Evolutionary conservation across 306 rosid species (phyloP), one percentile per base, ranked within the genome.

Genomic region (Cucumis hystrix): DNA sequence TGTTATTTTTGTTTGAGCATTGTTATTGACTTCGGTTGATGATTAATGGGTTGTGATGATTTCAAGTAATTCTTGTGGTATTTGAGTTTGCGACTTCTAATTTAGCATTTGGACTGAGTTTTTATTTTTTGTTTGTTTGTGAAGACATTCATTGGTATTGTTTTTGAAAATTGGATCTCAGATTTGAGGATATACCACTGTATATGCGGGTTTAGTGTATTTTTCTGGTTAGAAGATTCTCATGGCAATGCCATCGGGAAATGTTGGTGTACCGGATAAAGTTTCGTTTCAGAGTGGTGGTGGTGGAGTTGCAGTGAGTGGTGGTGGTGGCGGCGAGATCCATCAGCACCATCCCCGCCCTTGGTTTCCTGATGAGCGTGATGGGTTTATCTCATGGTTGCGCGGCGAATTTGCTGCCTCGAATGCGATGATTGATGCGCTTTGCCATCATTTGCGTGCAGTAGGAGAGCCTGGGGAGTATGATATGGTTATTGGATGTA

Each of bases 221-320:
- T 55, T 23, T 6, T 23, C 10, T 61, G 82, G 78, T 30, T 52
- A 72, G 79, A 74, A 85, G 80, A 81, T 81, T 87, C 86, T 86
- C 88, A 93, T 93, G 94, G 90, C 98, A 90, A 90, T 91, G 96
- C 97, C 98, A 80, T 87, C 98, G 79, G 97, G 91, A 77, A 93
- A 93, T 84, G 90, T 83, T 84, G 91, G 86, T 30, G 74, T 84
- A 20, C 84, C 89, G 11, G 97, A 93, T 82, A 93, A 93, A 88
- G 87, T 91, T 87, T 91, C 87, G 88, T 89, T 78, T 83, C 85
- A 91, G 30, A 85, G 82, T 16, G 84, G 84, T n/a, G 84, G 81
- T 6, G 82, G 82, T 23, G 87, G 85, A 1, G 75, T 55, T 4
- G 86, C 59, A 52, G 83, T 68, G 35, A 68, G 70, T 47, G 76